phyloP scores from a whole-genome alignment of 176 grass and related monocot genomes.

The Luzula sylvatica region DNA sequence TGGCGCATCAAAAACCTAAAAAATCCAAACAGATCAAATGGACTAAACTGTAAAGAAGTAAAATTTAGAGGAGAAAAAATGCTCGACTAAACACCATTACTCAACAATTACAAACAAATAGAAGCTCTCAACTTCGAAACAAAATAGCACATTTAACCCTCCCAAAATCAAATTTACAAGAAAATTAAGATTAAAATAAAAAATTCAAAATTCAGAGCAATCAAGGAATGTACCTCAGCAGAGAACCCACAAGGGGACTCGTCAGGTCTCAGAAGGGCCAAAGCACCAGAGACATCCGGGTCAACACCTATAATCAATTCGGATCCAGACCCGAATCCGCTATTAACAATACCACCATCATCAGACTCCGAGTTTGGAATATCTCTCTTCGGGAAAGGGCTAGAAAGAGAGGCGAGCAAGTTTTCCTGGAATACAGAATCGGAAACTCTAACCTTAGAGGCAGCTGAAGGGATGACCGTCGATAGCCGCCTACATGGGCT shows the following conservation, averaged over 20 bases:
- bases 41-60: too few species aligned
- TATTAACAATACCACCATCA: background rate
- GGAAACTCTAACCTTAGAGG: slow-evolving; percentile 29
- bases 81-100: too few species aligned
- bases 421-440: slow-evolving; percentile 40
- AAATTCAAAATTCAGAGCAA: background rate
- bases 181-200: too few species aligned
- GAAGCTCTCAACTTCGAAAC: background rate
- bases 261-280: slow-evolving; percentile 60
- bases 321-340: background rate
- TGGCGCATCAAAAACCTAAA: slow-evolving; percentile 80
- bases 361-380: background rate
- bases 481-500: background rate
- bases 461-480: background rate
- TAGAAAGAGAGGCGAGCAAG: slow-evolving; percentile 75
- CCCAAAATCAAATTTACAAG: slow-evolving; percentile 1
- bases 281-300: slow-evolving; percentile 56
- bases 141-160: background rate
- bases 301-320: slow-evolving; percentile 78
- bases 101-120: background rate
- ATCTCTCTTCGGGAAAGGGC: slow-evolving; percentile 23
- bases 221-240: slow-evolving; percentile 6
- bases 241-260: slow-evolving; percentile 31
- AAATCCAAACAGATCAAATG: background rate
- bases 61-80: too few species aligned